These are phyloP conservation scores for Neonectria ditissima DNA, from an alignment of 2,329 filamentous ascomycete species.

Conservation along the genomic window DNA sequence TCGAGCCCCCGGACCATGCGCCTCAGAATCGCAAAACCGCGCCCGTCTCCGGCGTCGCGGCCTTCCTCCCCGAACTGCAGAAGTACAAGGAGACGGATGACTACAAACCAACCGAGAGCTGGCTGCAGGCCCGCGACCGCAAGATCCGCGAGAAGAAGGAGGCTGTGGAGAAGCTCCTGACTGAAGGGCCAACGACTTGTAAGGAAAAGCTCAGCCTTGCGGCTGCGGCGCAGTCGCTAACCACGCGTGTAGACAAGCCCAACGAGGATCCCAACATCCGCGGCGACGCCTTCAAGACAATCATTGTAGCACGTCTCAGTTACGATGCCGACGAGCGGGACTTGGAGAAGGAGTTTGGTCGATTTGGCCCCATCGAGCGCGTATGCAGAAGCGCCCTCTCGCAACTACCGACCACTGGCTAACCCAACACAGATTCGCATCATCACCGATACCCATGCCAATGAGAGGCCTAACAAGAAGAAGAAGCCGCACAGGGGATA, in stretches of 20 bases:
- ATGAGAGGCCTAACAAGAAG: constrained; percentile 78
- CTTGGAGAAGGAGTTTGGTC: constrained; percentile 91
- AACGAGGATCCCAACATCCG: constrained; percentile 87
- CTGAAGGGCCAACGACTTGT: constrained; percentile 76
- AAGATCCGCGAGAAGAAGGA: constrained; percentile 84
- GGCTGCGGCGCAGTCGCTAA: constrained; percentile 30
- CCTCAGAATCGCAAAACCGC: constrained; percentile 85
- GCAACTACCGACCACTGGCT: constrained; percentile 17
- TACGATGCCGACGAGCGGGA: constrained; percentile 92
- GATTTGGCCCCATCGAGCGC: constrained; percentile 93
- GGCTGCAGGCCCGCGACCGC: constrained; percentile 88
- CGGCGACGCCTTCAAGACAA: constrained; percentile 93
- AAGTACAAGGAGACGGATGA: constrained; percentile 83
- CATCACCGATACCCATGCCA: constrained; percentile 79
- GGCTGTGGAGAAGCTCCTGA: constrained; percentile 71
- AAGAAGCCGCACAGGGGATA: constrained; percentile 89
- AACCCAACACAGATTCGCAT: constrained; percentile 79
- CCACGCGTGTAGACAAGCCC: constrained; percentile 74
- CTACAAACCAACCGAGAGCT: constrained; percentile 89
- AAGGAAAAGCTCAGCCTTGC: constrained; percentile 35
- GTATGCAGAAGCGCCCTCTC: constrained; percentile 60
- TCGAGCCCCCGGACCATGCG: constrained; percentile 84
- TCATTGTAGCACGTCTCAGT: constrained; percentile 90
- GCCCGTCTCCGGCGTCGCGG: constrained; percentile 77
- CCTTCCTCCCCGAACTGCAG: constrained; percentile 78